phyloP scores from a whole-genome alignment of 2,329 filamentous ascomycete species.

The Nothophoma quercina region DNA sequence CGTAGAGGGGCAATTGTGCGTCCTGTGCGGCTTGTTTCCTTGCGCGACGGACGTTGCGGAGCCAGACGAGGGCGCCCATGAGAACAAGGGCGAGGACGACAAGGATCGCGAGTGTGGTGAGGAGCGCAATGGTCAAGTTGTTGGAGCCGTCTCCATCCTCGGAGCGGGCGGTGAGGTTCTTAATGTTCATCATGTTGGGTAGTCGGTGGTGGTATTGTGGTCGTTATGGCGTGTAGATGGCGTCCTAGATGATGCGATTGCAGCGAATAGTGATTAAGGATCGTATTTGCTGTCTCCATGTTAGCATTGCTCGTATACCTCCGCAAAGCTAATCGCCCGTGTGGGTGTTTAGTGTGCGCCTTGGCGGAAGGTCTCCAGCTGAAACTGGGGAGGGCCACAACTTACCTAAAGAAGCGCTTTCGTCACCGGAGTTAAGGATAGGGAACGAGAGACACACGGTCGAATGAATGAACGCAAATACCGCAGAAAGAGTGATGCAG shows the following conservation, averaged over 20 bases:
- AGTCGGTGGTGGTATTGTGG: conserved; percentile 17
- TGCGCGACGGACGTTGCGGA: conserved; percentile 70
- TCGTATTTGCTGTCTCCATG: conserved; percentile 33
- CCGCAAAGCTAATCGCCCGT: conserved; percentile 18
- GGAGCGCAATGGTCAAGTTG: conserved; percentile 72
- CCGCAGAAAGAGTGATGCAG: conserved; percentile 72
- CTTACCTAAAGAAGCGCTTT: conserved; percentile 38
- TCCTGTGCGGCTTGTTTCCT: conserved; percentile 56
- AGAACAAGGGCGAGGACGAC: conserved; percentile 75
- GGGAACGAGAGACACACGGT: conserved; percentile 34
- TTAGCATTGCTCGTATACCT: conserved; percentile 31
- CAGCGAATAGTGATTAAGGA: conserved; percentile 35
- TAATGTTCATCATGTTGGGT: conserved; percentile 53
- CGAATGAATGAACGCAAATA: conserved; percentile 56
- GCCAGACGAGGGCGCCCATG: conserved; percentile 71
- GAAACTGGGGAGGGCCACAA: conserved; percentile 19
- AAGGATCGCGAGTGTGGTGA: conserved; percentile 81
- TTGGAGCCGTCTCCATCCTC: conserved; percentile 59
- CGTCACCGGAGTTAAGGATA: conserved; percentile 20
- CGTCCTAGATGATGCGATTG: conserved; percentile 25
- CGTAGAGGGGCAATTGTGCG: conserved; percentile 71
- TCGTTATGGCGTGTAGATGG: conserved; percentile 33
- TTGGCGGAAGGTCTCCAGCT: conserved; percentile 30
- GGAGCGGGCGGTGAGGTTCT: conserved; percentile 61
- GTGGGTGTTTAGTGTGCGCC: conserved; percentile 25